Conservation (phyloP, 2,329 filamentous ascomycete genomes). For the Colletotrichum cuscutae region DNA sequence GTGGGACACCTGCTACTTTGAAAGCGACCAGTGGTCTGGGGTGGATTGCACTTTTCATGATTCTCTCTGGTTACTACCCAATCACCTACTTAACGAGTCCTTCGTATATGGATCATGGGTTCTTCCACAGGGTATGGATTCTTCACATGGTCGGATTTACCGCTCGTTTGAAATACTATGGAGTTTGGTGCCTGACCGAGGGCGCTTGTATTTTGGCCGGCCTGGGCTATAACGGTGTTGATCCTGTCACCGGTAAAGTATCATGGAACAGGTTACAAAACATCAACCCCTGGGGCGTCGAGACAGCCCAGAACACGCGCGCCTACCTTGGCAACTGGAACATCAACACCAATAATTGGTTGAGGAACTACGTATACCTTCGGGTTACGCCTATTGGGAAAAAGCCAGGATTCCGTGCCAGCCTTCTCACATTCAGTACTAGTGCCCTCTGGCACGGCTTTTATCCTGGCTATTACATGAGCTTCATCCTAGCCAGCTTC, state of each 20-base stretch:
- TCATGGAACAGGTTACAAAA: conserved; percentile 92
- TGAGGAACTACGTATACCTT: conserved; percentile 95
- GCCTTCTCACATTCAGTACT: conserved; percentile 91
- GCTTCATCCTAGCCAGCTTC: conserved; percentile 89
- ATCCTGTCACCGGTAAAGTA: conserved; percentile 84
- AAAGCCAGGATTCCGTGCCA: conserved; percentile 96
- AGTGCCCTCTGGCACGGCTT: conserved; percentile 99
- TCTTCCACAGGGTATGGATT: conserved; percentile 79
- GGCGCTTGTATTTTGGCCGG: conserved; percentile 94
- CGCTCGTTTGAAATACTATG: conserved; percentile 92
- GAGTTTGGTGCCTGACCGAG: conserved; percentile 93
- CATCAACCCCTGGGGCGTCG: conserved; percentile 85
- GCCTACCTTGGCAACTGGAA: conserved; percentile 95
- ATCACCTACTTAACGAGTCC: conserved; percentile 72
- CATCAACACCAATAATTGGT: conserved; percentile 98
- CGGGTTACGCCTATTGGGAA: conserved; percentile 94
- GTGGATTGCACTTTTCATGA: conserved; percentile 84
- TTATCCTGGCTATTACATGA: conserved; percentile 94
- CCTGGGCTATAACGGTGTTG: conserved; percentile 93
- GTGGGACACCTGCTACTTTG: conserved; percentile 82
- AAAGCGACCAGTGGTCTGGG: conserved; percentile 79
- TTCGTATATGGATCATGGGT: conserved; percentile 72
- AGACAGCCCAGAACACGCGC: conserved; percentile 92
- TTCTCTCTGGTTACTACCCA: conserved; percentile 75
- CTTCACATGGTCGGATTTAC: conserved; percentile 88